phyloP scores from a whole-genome alignment of 306 rosid genomes.

The Ormosia emarginata region DNA sequence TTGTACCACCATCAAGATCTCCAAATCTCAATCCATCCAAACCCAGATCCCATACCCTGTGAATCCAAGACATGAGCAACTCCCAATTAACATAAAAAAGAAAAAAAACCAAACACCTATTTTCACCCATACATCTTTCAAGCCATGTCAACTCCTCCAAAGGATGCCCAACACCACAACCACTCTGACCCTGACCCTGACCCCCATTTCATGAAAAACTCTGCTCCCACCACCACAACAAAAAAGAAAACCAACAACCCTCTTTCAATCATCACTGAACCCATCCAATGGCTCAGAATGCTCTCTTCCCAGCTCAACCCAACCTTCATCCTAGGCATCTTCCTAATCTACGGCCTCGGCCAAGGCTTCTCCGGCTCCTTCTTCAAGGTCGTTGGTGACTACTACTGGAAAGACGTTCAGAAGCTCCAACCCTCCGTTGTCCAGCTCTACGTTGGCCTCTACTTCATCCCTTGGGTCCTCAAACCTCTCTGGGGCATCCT shows the following conservation, averaged over 20 bases:
- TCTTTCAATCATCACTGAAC: constrained; percentile 20
- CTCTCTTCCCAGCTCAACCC: constrained; percentile 44
- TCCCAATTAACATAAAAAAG: too few species aligned
- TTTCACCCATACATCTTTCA: not conserved
- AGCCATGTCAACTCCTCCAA: not conserved
- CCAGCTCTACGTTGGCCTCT: constrained; percentile 53
- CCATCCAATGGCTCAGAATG: constrained; percentile 48
- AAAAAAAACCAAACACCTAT: not conserved
- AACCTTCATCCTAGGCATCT: constrained; percentile 43
- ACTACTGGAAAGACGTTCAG: constrained; percentile 81
- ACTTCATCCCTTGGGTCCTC: constrained; percentile 67
- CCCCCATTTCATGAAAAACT: not conserved
- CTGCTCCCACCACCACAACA: not conserved
- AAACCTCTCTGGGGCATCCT: constrained; percentile 75
- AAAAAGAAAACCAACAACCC: not conserved
- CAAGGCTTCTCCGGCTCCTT: constrained; percentile 63
- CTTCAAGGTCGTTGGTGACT: constrained; percentile 60
- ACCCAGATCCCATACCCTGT: not conserved
- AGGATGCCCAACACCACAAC: not conserved
- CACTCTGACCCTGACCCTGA: not conserved
- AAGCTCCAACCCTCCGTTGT: constrained; percentile 56
- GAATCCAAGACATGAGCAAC: not conserved
- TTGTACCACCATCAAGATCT: not conserved
- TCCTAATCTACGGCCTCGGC: constrained; percentile 54
- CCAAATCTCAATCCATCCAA: not conserved